Evolutionary conservation across 2,329 filamentous ascomycete genomes (phyloP).

Genomic region (Talaromyces albobiverticillius): DNA sequence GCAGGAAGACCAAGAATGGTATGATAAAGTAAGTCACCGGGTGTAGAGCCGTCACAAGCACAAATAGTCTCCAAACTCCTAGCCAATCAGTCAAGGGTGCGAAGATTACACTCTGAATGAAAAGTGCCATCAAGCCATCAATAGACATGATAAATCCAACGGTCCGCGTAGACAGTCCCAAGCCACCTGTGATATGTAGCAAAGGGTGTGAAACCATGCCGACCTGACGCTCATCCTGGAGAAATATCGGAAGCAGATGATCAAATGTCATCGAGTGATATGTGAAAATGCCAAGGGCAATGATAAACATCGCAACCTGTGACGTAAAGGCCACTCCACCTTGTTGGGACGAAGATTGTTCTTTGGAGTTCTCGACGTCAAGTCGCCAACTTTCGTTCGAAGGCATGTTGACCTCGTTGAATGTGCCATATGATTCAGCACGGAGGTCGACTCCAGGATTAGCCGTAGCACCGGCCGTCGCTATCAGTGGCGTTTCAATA

Average conservation of each 20-base stretch:
- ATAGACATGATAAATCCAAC: slow-evolving; percentile 67
- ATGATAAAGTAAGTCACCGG: slow-evolving; percentile 67
- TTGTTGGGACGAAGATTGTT: slow-evolving; percentile 27
- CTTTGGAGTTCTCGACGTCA: slow-evolving; percentile 43
- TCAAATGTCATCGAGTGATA: slow-evolving; percentile 97
- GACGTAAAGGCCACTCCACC: slow-evolving; percentile 54
- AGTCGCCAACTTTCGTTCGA: slow-evolving; percentile 54
- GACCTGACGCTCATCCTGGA: slow-evolving; percentile 62
- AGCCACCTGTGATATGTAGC: slow-evolving; percentile 57
- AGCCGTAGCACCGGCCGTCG: slow-evolving; percentile 71
- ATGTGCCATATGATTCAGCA: slow-evolving; percentile 76
- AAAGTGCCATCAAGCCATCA: slow-evolving; percentile 68
- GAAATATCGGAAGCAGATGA: slow-evolving; percentile 86
- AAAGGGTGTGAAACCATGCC: slow-evolving; percentile 29
- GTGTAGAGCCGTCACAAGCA: slow-evolving; percentile 63
- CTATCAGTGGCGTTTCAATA: slow-evolving; percentile 71
- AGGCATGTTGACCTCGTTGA: slow-evolving; percentile 57
- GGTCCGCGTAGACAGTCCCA: slow-evolving; percentile 64
- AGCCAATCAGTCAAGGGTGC: slow-evolving; percentile 61
- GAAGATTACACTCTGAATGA: slow-evolving; percentile 71
- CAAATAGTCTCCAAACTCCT: slow-evolving; percentile 66
- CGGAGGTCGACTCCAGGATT: slow-evolving; percentile 70
- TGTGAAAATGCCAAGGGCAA: slow-evolving; percentile 85
- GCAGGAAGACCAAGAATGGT: slow-evolving; percentile 63
- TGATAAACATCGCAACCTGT: slow-evolving; percentile 70